Conservation (phyloP, 2,329 filamentous ascomycete genomes). For the Neoarthrinium moseri region DNA sequence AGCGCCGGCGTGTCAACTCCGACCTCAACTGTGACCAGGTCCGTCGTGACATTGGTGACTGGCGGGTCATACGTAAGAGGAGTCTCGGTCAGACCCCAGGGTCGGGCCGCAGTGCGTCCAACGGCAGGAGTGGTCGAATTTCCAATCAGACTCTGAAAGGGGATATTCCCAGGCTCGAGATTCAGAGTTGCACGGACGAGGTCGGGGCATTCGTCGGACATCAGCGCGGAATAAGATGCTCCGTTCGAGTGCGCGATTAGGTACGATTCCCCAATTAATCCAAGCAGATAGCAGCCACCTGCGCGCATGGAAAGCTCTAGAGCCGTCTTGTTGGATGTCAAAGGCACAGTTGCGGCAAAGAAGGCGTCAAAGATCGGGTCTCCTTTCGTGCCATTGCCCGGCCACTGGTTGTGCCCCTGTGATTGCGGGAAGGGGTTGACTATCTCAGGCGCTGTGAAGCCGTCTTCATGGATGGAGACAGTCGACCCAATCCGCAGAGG, state of each 20-base stretch:
- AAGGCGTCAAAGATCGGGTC: conserved; percentile 11
- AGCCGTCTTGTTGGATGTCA: conserved; percentile 8
- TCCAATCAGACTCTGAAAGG: conserved; percentile 9
- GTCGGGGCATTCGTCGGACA: conserved; percentile 10
- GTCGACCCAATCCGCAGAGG: conserved; percentile 18
- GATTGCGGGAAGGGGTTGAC: conserved; percentile 30
- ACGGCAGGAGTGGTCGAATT: neutral
- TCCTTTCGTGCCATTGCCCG: conserved; percentile 11
- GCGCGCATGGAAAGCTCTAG: conserved; percentile 10
- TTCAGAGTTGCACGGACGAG: conserved; percentile 6
- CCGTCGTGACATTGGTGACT: neutral
- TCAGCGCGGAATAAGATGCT: conserved; percentile 3
- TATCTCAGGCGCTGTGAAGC: conserved; percentile 22
- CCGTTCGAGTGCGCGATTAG: conserved; percentile 8
- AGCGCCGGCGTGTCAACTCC: conserved; percentile 6
- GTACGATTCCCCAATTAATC: conserved; percentile 2
- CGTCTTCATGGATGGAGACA: conserved; percentile 20
- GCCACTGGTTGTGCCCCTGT: conserved; percentile 36
- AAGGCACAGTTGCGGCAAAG: conserved; percentile 5
- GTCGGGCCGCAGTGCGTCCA: conserved; percentile 5
- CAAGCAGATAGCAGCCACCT: conserved; percentile 6
- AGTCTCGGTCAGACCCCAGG: conserved; percentile 9
- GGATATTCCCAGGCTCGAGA: conserved; percentile 8
- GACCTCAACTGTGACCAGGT: conserved; percentile 6
- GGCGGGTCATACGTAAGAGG: conserved; percentile 9